Evolutionary conservation across 108 stramenopile species (phyloP).

Genomic region (Discostella stelligeroides): DNA sequence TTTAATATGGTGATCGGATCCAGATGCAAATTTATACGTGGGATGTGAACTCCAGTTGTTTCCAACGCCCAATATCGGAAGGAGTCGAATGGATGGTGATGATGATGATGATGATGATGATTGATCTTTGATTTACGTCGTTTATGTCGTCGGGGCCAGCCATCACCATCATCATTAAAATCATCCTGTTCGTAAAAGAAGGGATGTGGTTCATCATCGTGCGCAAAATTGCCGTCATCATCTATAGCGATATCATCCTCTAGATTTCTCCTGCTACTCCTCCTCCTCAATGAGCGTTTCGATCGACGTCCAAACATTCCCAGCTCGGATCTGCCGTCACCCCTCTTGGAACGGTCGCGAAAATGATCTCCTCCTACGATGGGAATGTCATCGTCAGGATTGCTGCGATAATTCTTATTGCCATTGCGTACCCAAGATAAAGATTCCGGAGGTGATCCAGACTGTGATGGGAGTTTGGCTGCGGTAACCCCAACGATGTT

Average conservation of each 20-base stretch:
- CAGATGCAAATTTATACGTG: slow-evolving; percentile 34
- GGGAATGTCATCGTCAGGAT: slow-evolving; percentile 31
- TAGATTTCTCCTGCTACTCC: background rate
- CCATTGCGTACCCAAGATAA: slow-evolving; percentile 13
- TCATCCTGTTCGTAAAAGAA: slow-evolving; percentile 27
- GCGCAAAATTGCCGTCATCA: slow-evolving; percentile 14
- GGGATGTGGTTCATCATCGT: background rate
- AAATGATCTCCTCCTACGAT: slow-evolving; percentile 23
- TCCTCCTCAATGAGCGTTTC: background rate
- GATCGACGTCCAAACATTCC: background rate
- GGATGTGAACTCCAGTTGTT: slow-evolving; percentile 45
- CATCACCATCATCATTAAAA: slow-evolving; percentile 9
- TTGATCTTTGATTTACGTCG: slow-evolving; percentile 13
- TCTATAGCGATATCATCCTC: background rate
- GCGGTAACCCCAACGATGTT: background rate
- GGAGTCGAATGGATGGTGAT: slow-evolving; percentile 27
- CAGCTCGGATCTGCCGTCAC: background rate
- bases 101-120: too few relatives aligned
- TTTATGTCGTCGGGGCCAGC: slow-evolving; percentile 10
- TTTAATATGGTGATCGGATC: slow-evolving; percentile 48
- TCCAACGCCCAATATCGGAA: slow-evolving; percentile 36
- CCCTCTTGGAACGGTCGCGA: background rate
- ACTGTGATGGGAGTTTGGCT: slow-evolving; percentile 12
- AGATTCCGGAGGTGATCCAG: slow-evolving; percentile 6
- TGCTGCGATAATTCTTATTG: too few relatives aligned